Percentiles rank a stretch among this genome's conserved stretches.
phyloP scores from a whole-genome alignment of 2,329 filamentous ascomycete species.

The Neopestalotiopsis sp. region DNA sequence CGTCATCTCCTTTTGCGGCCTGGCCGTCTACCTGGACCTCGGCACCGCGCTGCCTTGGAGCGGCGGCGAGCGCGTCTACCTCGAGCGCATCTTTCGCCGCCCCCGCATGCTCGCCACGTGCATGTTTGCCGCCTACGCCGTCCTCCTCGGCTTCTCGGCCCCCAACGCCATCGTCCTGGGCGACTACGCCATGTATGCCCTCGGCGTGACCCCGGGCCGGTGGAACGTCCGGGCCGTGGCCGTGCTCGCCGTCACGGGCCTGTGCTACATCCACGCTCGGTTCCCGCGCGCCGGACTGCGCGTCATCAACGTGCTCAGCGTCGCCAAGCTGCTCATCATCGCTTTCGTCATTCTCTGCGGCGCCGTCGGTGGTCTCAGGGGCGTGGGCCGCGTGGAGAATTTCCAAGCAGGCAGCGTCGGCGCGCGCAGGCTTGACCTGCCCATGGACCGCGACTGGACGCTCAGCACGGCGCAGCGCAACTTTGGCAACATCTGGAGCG shows the following conservation, averaged over 20 bases:
- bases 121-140: constrained; percentile 43
- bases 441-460: constrained; percentile 28
- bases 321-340: constrained; percentile 54
- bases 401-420: background rate
- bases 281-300: constrained; percentile 52
- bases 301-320: constrained; percentile 53
- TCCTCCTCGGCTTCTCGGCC: constrained; percentile 55
- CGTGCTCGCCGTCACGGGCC: constrained; percentile 48
- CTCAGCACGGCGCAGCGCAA: constrained; percentile 43
- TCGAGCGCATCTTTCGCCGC: constrained; percentile 55
- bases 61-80: constrained; percentile 58
- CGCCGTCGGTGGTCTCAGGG: constrained; percentile 40
- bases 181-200: constrained; percentile 54
- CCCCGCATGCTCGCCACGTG: constrained; percentile 21
- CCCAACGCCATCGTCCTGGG: constrained; percentile 58
- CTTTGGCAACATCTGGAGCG: constrained; percentile 44
- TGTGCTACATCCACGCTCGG: constrained; percentile 51
- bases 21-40: constrained; percentile 51
- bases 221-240: constrained; percentile 57
- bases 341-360: constrained; percentile 50
- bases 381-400: constrained; percentile 30
- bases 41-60: constrained; percentile 49
- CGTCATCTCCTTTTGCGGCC: constrained; percentile 48
- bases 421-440: constrained; percentile 27
- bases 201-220: constrained; percentile 42